These are phyloP conservation scores for Lycium ferocissimum DNA, from an alignment of 257 asterid genomes.

Conservation along the genomic window DNA sequence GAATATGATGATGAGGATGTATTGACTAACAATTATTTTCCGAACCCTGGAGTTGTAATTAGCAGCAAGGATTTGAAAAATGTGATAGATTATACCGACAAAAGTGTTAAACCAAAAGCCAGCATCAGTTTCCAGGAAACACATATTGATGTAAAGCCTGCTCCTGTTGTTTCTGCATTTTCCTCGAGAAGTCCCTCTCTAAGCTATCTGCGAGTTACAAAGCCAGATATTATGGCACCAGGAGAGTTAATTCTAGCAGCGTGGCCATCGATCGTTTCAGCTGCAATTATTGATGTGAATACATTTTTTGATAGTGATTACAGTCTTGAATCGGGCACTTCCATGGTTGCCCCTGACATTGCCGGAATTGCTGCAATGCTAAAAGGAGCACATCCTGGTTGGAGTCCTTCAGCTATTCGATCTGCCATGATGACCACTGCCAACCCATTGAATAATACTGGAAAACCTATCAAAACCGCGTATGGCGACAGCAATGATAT, in stretches of 20 bases:
- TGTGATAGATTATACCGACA: not conserved
- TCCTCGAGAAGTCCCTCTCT: constrained; percentile 5
- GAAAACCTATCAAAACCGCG: not conserved
- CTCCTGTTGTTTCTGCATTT: constrained; percentile 12
- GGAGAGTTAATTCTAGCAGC: constrained; percentile 26
- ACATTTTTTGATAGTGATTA: constrained; percentile 25
- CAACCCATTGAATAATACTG: constrained; percentile 13
- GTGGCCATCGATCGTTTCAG: constrained; percentile 16
- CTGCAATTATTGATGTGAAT: constrained; percentile 16
- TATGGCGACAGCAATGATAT: not conserved
- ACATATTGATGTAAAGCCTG: constrained; percentile 8
- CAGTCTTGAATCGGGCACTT: constrained; percentile 17
- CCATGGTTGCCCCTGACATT: constrained; percentile 25
- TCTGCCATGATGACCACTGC: constrained; percentile 27
- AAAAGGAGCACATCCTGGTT: constrained; percentile 18
- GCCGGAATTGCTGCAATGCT: constrained; percentile 28
- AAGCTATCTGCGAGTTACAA: not conserved
- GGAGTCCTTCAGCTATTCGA: constrained; percentile 29
- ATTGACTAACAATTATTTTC: not conserved
- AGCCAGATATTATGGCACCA: constrained; percentile 27
- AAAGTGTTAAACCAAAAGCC: constrained; percentile 1
- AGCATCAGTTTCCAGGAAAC: constrained; percentile 28
- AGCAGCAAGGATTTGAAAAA: constrained; percentile 1
- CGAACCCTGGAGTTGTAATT: constrained; percentile 17
- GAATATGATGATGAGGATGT: not conserved